These are phyloP conservation scores for Umbilicaria muhlenbergii DNA, from an alignment of 495 filamentous ascomycete genomes.

Conservation along the genomic window DNA sequence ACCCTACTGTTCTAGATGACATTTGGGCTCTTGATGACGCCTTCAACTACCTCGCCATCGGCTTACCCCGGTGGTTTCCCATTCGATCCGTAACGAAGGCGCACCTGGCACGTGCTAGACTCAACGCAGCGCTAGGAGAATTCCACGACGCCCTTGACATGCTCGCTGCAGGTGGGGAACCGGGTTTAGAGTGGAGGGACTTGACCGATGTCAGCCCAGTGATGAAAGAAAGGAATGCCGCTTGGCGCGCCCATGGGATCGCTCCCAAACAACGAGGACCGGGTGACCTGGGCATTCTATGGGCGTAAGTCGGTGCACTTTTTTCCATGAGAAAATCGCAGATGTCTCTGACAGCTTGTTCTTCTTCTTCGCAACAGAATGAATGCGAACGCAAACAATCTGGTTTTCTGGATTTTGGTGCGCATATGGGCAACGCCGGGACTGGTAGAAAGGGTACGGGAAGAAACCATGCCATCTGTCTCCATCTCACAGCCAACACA, in stretches of 20 bases:
- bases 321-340: no score
- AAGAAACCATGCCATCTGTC: slow-evolving; percentile 34
- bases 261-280: slow-evolving; percentile 20
- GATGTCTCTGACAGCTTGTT: no score
- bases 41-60: slow-evolving; percentile 32
- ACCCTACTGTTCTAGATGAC: slow-evolving; percentile 34
- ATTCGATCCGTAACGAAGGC: slow-evolving; percentile 32
- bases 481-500: slow-evolving; percentile 27
- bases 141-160: slow-evolving; percentile 35
- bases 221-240: slow-evolving; percentile 27
- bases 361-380: slow-evolving; percentile 9
- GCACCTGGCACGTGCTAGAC: slow-evolving; percentile 32
- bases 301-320: slow-evolving; percentile 17
- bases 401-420: slow-evolving; percentile 41
- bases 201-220: slow-evolving; percentile 35
- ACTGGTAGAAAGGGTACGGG: slow-evolving; percentile 31
- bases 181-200: slow-evolving; percentile 33
- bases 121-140: slow-evolving; percentile 28
- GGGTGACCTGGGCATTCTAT: slow-evolving; percentile 29
- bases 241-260: slow-evolving; percentile 20
- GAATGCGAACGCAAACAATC: slow-evolving; percentile 32
- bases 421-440: slow-evolving; percentile 32
- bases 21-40: slow-evolving; percentile 39
- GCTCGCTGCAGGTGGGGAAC: slow-evolving; percentile 28
- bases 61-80: slow-evolving; percentile 36